Evolutionary conservation across 2,329 filamentous ascomycete species (phyloP).

Genomic region (Massarina eburnea): DNA sequence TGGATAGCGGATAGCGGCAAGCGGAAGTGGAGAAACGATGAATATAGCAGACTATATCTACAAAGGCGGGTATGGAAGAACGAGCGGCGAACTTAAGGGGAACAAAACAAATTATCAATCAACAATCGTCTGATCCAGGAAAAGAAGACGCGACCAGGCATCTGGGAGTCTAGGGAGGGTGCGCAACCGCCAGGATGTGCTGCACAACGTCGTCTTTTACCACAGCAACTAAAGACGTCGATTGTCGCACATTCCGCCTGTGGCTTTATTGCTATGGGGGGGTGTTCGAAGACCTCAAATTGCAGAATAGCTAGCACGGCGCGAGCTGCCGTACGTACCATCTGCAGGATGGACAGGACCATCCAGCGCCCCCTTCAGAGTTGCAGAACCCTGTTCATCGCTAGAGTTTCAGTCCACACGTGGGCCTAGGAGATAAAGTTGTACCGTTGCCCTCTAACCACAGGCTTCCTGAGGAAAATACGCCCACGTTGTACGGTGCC

Average conservation of each 20-base stretch:
- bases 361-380: slow-evolving; percentile 13
- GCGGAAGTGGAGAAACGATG: slow-evolving; percentile 10
- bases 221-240: slow-evolving; percentile 16
- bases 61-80: slow-evolving; percentile 16
- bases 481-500: slow-evolving; percentile 17
- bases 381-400: slow-evolving; percentile 8
- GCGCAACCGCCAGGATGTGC: slow-evolving; percentile 16
- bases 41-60: slow-evolving; percentile 17
- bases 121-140: slow-evolving; percentile 21
- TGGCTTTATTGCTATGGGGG: slow-evolving; percentile 34
- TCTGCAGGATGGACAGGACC: slow-evolving; percentile 12
- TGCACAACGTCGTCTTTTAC: slow-evolving; percentile 28
- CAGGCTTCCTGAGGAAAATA: slow-evolving; percentile 15
- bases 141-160: slow-evolving; percentile 24
- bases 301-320: slow-evolving; percentile 12
- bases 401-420: slow-evolving; percentile 27
- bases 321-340: slow-evolving; percentile 20
- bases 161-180: slow-evolving; percentile 14
- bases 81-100: slow-evolving; percentile 13
- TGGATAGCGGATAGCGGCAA: slow-evolving; percentile 11
- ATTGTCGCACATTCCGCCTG: slow-evolving; percentile 25
- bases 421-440: slow-evolving; percentile 21
- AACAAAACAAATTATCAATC: slow-evolving; percentile 1
- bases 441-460: slow-evolving; percentile 15
- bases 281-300: slow-evolving; percentile 13